Conservation (phyloP, 2,329 filamentous ascomycete species). For the Ophiosphaerella narmari region DNA sequence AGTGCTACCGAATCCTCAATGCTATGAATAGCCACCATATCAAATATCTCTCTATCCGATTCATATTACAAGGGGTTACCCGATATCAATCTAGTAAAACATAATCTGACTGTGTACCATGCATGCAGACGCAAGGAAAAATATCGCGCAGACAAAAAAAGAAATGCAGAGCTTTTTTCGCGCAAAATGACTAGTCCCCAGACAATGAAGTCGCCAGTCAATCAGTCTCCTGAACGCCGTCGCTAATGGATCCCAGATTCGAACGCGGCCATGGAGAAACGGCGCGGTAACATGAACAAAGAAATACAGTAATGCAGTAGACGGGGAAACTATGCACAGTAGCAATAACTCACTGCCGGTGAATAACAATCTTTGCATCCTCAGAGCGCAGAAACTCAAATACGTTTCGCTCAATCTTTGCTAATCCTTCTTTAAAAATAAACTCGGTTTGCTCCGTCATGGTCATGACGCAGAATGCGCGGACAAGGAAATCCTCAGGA, state of each 20-base stretch:
- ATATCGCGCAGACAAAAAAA: background rate
- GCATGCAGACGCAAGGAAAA: background rate
- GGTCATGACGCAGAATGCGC: conserved; percentile 36
- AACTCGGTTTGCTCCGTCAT: conserved; percentile 42
- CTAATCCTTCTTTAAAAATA: conserved; percentile 41
- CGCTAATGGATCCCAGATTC: conserved; percentile 20
- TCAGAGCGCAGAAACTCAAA: conserved; percentile 39
- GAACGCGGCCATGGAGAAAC: background rate
- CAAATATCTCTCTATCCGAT: background rate
- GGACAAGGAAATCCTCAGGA: conserved; percentile 41
- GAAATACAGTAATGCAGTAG: background rate
- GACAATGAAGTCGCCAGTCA: conserved; percentile 1
- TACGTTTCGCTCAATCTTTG: conserved; percentile 30
- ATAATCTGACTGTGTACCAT: background rate
- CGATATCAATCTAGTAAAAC: conserved; percentile 7
- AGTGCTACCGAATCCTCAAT: too few relatives aligned
- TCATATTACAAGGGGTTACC: background rate
- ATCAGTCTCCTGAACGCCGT: conserved; percentile 25
- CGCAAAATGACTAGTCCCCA: background rate
- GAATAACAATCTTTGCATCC: conserved; percentile 41
- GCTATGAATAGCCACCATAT: too few relatives aligned
- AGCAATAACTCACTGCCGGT: conserved; percentile 16
- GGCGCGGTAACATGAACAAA: background rate
- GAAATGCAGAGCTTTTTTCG: background rate
- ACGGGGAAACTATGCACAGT: background rate